Base-by-base conservation (phyloP, 441 rosid genomes). In the Arabidopsis hybrid region DNA sequence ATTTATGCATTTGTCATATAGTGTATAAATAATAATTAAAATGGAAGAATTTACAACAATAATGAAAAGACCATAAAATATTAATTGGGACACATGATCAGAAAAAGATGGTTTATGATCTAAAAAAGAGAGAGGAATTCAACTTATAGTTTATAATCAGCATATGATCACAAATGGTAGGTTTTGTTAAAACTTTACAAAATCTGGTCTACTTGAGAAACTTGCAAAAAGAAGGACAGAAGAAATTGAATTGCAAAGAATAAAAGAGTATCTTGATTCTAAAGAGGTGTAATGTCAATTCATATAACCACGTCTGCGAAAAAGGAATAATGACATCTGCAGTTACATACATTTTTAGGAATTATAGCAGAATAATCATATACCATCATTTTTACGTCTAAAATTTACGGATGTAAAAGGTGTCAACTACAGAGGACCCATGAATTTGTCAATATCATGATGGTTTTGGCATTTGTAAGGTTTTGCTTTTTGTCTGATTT, bases 401-500 rank as follows among this genome's bases (percentile, higher is more conserved):
- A 49, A 65, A 9, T 26, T 58, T 32, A 32, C 59, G 17, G 72
- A 49, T 14, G 73, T 31, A 67, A 74, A 46, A 73, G 59, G 65
- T 57, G 53, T 47, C 66, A 66, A 65, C 50, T 38, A 65, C 52
- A 40, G 42, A 49, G 62, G 46, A 67, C 38, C 67, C 67, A 50
- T 50, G 18, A 40, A 59, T 50, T 67, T 59, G 67, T 42, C 78
- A 53, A 53, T 60, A 56, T 61, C 69, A 68, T 75, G 58, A 60
- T 67, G 58, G 34, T 57, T 61, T 34, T 52, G 36, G 73, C 73
- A 51, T 32, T 60, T 67, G 78, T 60, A 74, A 40, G 47, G 68
- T 21, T 68, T 75, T 67, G 68, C 69, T 52, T 75, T 75, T 75
- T 75, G 73, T 75, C 69, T 75, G 73, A 53, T 75, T 67, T 60